Conservation (phyloP, 1,284 basidiomycete species). For the Ceratobasidium sp. region DNA sequence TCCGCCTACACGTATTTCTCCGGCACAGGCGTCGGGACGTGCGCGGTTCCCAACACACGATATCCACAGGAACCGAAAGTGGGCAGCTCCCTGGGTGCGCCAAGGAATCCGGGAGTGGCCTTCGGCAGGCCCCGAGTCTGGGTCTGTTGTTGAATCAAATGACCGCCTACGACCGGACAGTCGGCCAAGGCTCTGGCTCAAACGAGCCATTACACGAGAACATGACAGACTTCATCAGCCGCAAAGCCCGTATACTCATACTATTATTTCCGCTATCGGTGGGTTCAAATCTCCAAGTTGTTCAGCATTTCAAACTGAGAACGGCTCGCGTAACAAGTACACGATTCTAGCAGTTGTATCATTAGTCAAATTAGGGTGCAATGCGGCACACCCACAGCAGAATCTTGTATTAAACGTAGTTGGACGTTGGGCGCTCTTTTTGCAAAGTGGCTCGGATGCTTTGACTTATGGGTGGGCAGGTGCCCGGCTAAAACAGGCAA, state of each 20-base stretch:
- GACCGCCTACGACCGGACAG: background rate
- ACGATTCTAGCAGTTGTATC: slow-evolving; percentile 20
- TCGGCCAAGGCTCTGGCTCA: background rate
- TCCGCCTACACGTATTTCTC: slow-evolving; percentile 19
- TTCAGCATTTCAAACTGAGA: background rate
- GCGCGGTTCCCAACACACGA: background rate
- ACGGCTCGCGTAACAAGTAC: background rate
- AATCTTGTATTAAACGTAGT: slow-evolving; percentile 10
- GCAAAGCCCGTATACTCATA: slow-evolving; percentile 31
- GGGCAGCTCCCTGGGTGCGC: background rate
- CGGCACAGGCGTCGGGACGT: slow-evolving; percentile 21
- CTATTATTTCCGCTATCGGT: slow-evolving; percentile 40
- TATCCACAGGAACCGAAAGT: background rate
- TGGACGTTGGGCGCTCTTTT: slow-evolving; percentile 24
- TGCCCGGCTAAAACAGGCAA: slow-evolving; percentile 32
- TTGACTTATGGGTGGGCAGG: slow-evolving; percentile 39
- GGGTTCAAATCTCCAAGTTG: background rate
- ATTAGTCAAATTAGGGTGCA: slow-evolving; percentile 14
- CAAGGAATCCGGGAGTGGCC: background rate
- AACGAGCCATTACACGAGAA: background rate
- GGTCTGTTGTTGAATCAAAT: background rate
- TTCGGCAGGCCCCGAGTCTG: background rate
- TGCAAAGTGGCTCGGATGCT: slow-evolving; percentile 29
- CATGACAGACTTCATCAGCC: slow-evolving; percentile 34
- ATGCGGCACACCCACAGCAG: slow-evolving; percentile 14